A percentile compares a stretch with the other conserved stretches of the same genome.
phyloP scores from a whole-genome alignment of 164 flowering plant species.

The Tinospora cordifolia region DNA sequence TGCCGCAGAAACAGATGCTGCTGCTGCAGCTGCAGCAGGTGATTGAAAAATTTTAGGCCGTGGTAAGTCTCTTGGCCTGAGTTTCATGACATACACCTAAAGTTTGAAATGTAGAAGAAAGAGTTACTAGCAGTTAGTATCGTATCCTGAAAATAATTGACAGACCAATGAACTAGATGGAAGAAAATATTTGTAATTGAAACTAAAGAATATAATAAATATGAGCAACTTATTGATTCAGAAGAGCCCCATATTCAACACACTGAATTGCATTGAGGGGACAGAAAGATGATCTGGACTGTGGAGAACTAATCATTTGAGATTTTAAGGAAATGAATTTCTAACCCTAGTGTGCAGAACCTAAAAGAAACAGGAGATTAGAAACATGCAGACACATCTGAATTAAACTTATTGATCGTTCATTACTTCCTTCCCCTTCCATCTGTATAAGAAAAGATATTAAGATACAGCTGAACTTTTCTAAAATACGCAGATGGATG shows the following conservation, averaged over 20 bases:
- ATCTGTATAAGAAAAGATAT: too few relatives aligned
- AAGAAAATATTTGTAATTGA: not conserved
- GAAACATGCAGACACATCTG: too few relatives aligned
- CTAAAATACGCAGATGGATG: too few relatives aligned
- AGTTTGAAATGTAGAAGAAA: constrained; percentile 2
- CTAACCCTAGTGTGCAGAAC: too few relatives aligned
- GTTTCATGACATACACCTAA: constrained; percentile 73
- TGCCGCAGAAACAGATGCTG: constrained; percentile 96
- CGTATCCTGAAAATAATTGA: not conserved
- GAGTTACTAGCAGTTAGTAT: not conserved
- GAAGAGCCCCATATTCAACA: not conserved
- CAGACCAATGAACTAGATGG: not conserved
- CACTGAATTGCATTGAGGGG: not conserved
- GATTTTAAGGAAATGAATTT: too few relatives aligned
- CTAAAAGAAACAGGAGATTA: too few relatives aligned
- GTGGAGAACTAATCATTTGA: too few relatives aligned
- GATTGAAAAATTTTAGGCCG: constrained; percentile 83
- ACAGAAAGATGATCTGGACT: not conserved
- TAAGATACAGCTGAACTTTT: too few relatives aligned
- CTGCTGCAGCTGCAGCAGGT: constrained; percentile 96
- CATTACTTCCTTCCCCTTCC: too few relatives aligned
- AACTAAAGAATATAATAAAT: not conserved
- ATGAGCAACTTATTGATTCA: not conserved
- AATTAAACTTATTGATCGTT: too few relatives aligned
- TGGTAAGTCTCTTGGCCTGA: constrained; percentile 49